Evolutionary conservation across 164 flowering plant genomes (phyloP).

Genomic region (Dillenia suffruticosa): DNA sequence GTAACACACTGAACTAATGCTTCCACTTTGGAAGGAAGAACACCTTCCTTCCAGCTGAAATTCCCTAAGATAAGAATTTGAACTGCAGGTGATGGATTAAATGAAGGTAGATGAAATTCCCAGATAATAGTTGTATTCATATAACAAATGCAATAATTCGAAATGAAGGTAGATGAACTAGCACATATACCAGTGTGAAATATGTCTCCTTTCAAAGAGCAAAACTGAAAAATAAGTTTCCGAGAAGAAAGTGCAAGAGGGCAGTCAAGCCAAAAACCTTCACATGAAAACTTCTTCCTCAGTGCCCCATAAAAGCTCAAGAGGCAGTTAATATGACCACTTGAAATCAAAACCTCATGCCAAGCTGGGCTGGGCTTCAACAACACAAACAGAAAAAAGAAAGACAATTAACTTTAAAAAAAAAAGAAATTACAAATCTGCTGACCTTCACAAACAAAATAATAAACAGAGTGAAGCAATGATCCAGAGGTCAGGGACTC

Average conservation of each 20-base stretch:
- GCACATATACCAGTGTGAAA: slow-evolving; percentile 71
- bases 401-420: not conserved
- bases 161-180: slow-evolving; percentile 3
- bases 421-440: too few relatives aligned
- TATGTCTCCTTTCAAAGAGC: slow-evolving; percentile 78
- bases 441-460: not conserved
- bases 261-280: slow-evolving; percentile 80
- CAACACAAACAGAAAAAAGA: slow-evolving; percentile 11
- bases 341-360: slow-evolving; percentile 65
- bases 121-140: too few relatives aligned
- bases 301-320: slow-evolving; percentile 71
- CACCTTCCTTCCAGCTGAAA: too few relatives aligned
- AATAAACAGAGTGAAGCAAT: not conserved
- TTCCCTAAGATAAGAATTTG: too few relatives aligned
- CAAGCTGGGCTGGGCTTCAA: slow-evolving; percentile 86
- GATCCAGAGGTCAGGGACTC: too few relatives aligned
- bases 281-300: slow-evolving; percentile 57
- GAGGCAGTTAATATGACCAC: slow-evolving; percentile 85
- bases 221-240: slow-evolving; percentile 76
- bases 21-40: too few relatives aligned
- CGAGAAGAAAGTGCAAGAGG: slow-evolving; percentile 94
- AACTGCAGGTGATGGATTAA: not conserved
- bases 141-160: not conserved
- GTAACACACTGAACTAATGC: too few relatives aligned
- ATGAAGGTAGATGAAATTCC: too few relatives aligned